Percentiles rank a stretch among this genome's conserved stretches.
Conservation (phyloP, 805 yeast species). For the Nakazawaea ernobii region DNA sequence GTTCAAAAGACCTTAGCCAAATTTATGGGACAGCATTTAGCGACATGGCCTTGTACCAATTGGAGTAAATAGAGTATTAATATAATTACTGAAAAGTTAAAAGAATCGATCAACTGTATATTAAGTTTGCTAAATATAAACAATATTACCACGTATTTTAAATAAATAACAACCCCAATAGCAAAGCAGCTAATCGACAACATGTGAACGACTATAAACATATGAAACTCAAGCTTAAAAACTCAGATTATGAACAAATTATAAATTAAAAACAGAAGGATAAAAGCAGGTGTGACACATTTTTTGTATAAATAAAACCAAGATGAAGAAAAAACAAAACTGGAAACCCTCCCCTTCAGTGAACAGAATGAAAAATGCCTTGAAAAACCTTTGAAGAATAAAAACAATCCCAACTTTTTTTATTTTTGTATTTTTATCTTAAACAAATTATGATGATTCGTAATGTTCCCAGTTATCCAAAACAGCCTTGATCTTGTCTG, state of each 20-base stretch:
- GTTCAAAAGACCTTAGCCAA: constrained; percentile 10
- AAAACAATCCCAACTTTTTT: not conserved
- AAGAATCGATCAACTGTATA: no score
- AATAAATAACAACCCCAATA: not conserved
- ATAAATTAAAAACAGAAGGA: not conserved
- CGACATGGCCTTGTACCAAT: constrained; percentile 18
- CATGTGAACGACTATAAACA: not conserved
- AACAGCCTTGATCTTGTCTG: constrained; percentile 84
- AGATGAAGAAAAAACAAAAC: not conserved
- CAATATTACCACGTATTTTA: not conserved
- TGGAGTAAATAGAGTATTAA: not conserved
- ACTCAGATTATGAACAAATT: not conserved
- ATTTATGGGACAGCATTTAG: constrained; percentile 21
- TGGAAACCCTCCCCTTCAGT: not conserved
- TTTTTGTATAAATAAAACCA: not conserved
- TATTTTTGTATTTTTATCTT: no score
- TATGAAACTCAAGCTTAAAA: not conserved
- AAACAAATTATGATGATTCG: constrained; percentile 36
- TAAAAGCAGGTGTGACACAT: not conserved
- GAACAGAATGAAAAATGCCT: not conserved
- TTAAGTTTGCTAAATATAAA: not conserved
- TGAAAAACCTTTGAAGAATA: not conserved
- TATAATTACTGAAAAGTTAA: no score
- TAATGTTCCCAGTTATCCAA: constrained; percentile 94
- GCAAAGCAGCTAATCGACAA: not conserved